Base-by-base conservation (phyloP, 2,329 filamentous ascomycete species). In the Hymenoscyphus scutula region DNA sequence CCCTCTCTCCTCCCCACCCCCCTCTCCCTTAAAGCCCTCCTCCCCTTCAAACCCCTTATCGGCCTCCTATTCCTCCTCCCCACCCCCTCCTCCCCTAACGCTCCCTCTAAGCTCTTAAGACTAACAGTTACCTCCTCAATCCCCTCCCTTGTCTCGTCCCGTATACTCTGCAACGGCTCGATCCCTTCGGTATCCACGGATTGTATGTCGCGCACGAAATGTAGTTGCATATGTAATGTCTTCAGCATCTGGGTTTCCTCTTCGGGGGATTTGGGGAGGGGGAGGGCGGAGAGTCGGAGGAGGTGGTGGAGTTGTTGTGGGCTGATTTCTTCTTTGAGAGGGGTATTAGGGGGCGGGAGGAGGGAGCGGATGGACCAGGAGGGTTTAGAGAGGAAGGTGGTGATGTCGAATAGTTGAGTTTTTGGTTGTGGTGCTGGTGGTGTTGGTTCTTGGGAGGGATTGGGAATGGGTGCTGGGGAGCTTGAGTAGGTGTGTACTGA, bases 151-250 rank as follows among this genome's bases (percentile, higher is more conserved):
- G 90, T 90, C 78, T 95, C 93, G 74, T 98, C 94, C 59, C 91
- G 86, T 62, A 98, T 89, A 53, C 89, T 88, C 58, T 85, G 82
- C 53, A 99, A 77, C 0, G 95, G 93, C 61, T 86, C 81, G 0
- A 97, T 80, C 3, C 83, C 86, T 0, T 81, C 77, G 0, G 91
- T 93, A 74, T 96, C 84, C 56, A 97, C 88, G 53, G 82, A 79
- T 72, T 96, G 93, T 23, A 98, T 87, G 65, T 92, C 86, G 65
- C 85, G 87, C n/a, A 98, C 92, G 73, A 99, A 99, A 71, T 90
- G 89, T 0, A 99, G 84, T 74, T 99, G 95, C 34, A 89, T 86
- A 59, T 88, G 83, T 1, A 99, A 82, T 1, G 89, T 93, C 25
- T 82, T 74, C 3, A 96, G 82, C 85, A 97, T 91, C 29, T 81